Evolutionary conservation across 192 early-diverging fungal genomes (phyloP).

Genomic region (Backusella parvicylindrica): DNA sequence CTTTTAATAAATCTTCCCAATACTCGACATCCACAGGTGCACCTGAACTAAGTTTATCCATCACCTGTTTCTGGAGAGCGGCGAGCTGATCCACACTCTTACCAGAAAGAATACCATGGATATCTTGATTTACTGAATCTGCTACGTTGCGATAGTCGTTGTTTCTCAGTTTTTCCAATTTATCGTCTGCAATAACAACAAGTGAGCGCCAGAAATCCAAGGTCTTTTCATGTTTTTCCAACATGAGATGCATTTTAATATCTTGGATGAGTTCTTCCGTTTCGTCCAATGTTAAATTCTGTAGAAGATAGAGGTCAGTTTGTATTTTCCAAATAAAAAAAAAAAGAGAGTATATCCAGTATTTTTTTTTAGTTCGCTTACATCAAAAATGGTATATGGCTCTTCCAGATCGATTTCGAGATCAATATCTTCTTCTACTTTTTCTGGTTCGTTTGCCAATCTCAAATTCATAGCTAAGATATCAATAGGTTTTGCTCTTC

Average conservation of each 20-base stretch:
- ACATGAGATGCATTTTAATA: constrained; percentile 80
- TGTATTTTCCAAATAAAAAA: neutral
- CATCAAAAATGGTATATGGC: constrained; percentile 78
- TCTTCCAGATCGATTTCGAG: constrained; percentile 87
- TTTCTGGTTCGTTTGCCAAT: constrained; percentile 67
- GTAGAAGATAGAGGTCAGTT: constrained; percentile 14
- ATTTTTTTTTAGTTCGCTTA: constrained; percentile 11
- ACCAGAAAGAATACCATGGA: constrained; percentile 61
- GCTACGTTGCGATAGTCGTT: constrained; percentile 17
- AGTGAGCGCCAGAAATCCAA: constrained; percentile 85
- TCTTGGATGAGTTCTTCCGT: constrained; percentile 81
- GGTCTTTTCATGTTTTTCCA: constrained; percentile 78
- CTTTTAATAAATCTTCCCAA: constrained; percentile 83
- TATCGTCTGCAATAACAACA: constrained; percentile 76
- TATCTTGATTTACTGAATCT: constrained; percentile 53
- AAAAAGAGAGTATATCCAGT: neutral
- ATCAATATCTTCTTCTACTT: constrained; percentile 69
- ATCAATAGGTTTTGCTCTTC: constrained; percentile 89
- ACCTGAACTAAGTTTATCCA: constrained; percentile 55
- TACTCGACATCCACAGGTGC: constrained; percentile 87
- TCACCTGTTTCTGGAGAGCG: constrained; percentile 72
- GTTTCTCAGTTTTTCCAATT: constrained; percentile 44
- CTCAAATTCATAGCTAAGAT: constrained; percentile 87
- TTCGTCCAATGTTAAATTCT: constrained; percentile 63
- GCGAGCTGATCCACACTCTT: constrained; percentile 76